Evolutionary conservation across 1,284 basidiomycete genomes (phyloP).

Genomic region (Leccinum ambiguum): DNA sequence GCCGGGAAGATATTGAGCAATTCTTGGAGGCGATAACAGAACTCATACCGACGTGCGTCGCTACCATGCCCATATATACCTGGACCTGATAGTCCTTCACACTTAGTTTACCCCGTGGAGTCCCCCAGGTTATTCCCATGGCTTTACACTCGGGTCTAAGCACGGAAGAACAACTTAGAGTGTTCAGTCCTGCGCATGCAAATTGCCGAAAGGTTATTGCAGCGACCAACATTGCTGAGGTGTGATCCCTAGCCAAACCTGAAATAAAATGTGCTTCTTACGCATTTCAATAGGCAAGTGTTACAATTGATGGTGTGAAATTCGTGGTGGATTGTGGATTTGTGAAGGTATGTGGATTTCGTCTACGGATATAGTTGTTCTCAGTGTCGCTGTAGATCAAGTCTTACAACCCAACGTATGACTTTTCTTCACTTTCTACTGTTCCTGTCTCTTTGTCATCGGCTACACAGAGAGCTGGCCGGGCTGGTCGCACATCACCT

Average conservation of each 20-base stretch:
- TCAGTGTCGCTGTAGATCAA: conserved; percentile 56
- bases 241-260: conserved; percentile 28
- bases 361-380: neutral
- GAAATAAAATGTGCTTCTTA: neutral
- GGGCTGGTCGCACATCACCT: conserved; percentile 87
- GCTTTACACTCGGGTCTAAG: conserved; percentile 89
- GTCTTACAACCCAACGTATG: conserved; percentile 79
- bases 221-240: conserved; percentile 96
- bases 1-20: conserved; percentile 95
- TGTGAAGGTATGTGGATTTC: conserved; percentile 68
- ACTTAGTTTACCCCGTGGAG: conserved; percentile 63
- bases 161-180: conserved; percentile 81
- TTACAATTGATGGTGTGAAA: conserved; percentile 94
- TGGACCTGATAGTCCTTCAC: conserved; percentile 9
- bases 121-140: conserved; percentile 62
- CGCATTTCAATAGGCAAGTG: conserved; percentile 64
- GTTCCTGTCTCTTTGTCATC: conserved; percentile 84
- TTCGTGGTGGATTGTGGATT: conserved; percentile 96
- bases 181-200: conserved; percentile 76
- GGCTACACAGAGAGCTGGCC: conserved; percentile 85
- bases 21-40: conserved; percentile 85
- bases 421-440: conserved; percentile 79
- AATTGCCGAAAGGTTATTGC: conserved; percentile 89
- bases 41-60: conserved; percentile 64
- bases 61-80: neutral